phyloP scores from a whole-genome alignment of 129 eudicot species.

The Sambucus nigra region DNA sequence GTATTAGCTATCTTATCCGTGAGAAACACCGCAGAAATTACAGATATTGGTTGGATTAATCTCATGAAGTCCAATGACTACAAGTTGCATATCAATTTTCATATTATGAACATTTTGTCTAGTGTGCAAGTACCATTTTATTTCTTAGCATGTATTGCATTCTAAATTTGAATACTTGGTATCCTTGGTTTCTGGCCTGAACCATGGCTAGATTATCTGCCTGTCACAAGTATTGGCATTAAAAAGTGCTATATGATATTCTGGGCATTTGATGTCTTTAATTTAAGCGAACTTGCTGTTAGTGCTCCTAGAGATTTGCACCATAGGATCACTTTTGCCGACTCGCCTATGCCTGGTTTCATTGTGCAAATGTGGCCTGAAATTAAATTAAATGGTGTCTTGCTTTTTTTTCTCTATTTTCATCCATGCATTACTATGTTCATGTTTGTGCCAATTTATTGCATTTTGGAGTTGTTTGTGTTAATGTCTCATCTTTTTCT shows the following conservation, averaged over 20 bases:
- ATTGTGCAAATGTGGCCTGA: neutral
- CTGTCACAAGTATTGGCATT: too few species aligned
- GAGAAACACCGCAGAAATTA: neutral
- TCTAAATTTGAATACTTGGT: too few species aligned
- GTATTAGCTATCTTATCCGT: neutral
- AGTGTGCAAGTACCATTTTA: too few species aligned
- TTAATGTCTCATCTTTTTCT: neutral
- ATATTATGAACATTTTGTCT: too few species aligned
- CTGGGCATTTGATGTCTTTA: too few species aligned
- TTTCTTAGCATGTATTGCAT: too few species aligned
- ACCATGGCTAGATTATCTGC: too few species aligned
- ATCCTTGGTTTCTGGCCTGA: neutral
- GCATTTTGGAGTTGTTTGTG: constrained; percentile 3
- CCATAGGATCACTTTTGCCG: neutral
- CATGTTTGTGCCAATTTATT: neutral
- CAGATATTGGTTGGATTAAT: neutral
- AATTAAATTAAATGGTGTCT: too few species aligned
- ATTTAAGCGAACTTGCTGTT: neutral
- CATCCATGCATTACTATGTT: neutral
- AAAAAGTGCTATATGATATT: too few species aligned
- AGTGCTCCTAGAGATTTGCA: neutral
- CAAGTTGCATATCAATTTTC: too few species aligned
- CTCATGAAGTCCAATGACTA: neutral
- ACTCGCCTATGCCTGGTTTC: neutral
- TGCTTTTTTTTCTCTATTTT: neutral